Evolutionary conservation across 1,284 basidiomycete species (phyloP), one percentile per base, ranked within the genome.

Genomic region (Trichosporon sp.): DNA sequence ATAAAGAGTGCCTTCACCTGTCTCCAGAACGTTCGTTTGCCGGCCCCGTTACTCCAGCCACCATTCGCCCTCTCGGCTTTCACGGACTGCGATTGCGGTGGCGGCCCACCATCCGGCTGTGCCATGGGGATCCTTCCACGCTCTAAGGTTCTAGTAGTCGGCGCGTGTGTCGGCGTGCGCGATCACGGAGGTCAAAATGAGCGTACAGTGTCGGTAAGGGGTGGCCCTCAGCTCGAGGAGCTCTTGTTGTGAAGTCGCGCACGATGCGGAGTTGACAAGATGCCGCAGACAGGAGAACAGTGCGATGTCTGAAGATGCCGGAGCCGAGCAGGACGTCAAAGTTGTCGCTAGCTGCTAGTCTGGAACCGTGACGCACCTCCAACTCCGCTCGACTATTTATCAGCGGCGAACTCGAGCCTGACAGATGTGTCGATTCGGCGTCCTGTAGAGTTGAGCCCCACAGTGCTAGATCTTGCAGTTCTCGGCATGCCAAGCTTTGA

Each of bases 1-100:
- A 88, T 87, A 69, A 88, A 87, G 51, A 92, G 81, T 3, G 88
- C 89, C 10, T 81, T 80, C 73, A 90, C 88, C 82, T 92, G 91
- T 43, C 37, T 14, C 19, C 43, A 66, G n/a, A 70, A 35, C 40
- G 38, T 21, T 11, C 40, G 38, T 38, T 5, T 12, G 40, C 38
- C 38, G 40, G 10, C 16, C 14, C 16, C 31, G 3, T 63, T 32
- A 1, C 32, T 10, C 51, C 51, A 54, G 19, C 19, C 21, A 54
- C 19, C n/a, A 7, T n/a, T 4, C 48, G 8, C 48, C 48, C 26
- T 8, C 8, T 54, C 51, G 51, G 21, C 51, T 54, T 54, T 54
- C 21, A 26, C 51, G 11, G 51, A 54, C 19, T 10, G n/a, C n/a
- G 51, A 16, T 10, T 48, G 46, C 10, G 51, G 51, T 21, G 51